Evolutionary conservation across 257 asterid species (phyloP), one percentile per base, ranked within the genome.

Genomic region (Fraxinus americana): DNA sequence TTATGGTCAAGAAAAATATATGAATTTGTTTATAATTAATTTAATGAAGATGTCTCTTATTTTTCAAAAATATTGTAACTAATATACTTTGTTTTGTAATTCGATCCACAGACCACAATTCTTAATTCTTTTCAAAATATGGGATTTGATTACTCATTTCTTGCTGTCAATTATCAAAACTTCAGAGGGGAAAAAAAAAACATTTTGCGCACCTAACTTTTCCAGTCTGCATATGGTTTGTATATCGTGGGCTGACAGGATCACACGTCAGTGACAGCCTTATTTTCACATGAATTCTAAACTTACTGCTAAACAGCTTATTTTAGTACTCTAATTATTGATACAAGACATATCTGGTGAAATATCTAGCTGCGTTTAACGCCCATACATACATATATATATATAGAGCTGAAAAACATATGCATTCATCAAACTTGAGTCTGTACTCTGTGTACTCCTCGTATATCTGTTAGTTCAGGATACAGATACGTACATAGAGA

Each of bases 261-360:
- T 82, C 75, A 78, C 91, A 83, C 89, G 90, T 90, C 90, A 86
- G 82, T 81, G 88, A 84, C 93, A 90, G 94, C 93, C 83, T 79
- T 78, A 25, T 43, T 36, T 71, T 54, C 89, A 83, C 89, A 83
- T 86, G 86, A 70, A 74, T 43, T 77, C 50, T 13, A 59, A 75
- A 73, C 82, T 3, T 8, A 23, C 59, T 13, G 50, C 63, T 30
- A 14, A 59, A 8, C 13, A 48, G 13, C 14, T 66, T 77, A 7
- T 63, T 45, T 41, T 78, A 78, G 11, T 10, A 73, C 4, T 72
- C 78, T 74, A 80, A 83, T 80, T 59, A 77, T 79, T 73, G n/a
- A 41, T 9, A 69, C 4, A 45, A 6, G 45, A 16, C 75, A 75
- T 19, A 4, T 81, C 32, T 54, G 32, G 50, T 16, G 23, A 63